These are phyloP conservation scores for Solanum ossicruentum DNA, from an alignment of 257 asterid genomes.

Conservation along the genomic window DNA sequence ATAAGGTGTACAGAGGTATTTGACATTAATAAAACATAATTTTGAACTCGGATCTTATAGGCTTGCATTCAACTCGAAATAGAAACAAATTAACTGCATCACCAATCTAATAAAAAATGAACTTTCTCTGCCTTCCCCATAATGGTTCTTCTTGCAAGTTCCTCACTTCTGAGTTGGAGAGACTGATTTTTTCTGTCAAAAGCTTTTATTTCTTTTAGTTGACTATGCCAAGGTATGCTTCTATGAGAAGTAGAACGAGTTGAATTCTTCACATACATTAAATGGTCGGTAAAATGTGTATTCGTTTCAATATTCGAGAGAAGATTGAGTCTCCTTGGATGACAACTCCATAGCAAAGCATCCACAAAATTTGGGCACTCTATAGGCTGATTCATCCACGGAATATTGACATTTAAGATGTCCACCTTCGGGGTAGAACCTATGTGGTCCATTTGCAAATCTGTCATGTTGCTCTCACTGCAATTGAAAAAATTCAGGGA, in stretches of 20 bases:
- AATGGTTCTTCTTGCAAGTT: not conserved
- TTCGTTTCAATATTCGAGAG: too few species aligned
- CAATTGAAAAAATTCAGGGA: too few species aligned
- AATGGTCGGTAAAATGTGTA: not conserved
- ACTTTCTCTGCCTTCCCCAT: not conserved
- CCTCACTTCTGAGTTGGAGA: not conserved
- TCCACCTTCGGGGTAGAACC: too few species aligned
- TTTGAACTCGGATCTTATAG: too few species aligned
- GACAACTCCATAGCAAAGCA: not conserved
- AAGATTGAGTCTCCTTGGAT: not conserved
- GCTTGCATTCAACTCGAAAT: not conserved
- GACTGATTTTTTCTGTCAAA: not conserved
- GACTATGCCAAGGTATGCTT: not conserved
- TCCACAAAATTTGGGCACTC: not conserved
- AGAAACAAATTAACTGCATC: not conserved
- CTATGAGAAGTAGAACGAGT: not conserved
- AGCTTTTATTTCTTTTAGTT: not conserved
- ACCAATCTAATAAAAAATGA: not conserved
- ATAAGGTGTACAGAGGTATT: too few species aligned
- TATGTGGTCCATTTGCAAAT: too few species aligned
- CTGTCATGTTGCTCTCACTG: too few species aligned
- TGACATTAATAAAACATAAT: too few species aligned
- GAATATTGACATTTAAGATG: too few species aligned
- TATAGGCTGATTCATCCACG: too few species aligned
- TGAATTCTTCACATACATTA: not conserved